Conservation (phyloP, 371 early-diverging fungal genomes). For the Apophysomyces variabilis region DNA sequence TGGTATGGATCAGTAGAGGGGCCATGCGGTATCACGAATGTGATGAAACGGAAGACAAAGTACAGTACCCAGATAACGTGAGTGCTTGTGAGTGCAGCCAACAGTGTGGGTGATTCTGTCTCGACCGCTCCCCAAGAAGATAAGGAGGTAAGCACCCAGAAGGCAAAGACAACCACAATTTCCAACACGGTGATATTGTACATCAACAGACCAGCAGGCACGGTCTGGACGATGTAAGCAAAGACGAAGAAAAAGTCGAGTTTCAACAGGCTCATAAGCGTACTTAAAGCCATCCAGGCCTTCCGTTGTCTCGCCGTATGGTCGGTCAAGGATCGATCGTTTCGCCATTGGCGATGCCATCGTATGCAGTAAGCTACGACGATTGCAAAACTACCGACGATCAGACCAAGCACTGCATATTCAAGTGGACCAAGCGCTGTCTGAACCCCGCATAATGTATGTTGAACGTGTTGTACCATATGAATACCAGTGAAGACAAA, state of each 20-base stretch:
- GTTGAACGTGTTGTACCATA: slow-evolving; percentile 3
- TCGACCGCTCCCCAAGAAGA: slow-evolving; percentile 12
- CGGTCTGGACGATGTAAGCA: slow-evolving; percentile 24
- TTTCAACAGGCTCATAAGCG: slow-evolving; percentile 23
- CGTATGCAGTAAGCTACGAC: slow-evolving; percentile 9
- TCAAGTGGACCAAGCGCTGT: neutral
- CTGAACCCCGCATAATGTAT: slow-evolving; percentile 1
- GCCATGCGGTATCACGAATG: slow-evolving; percentile 20
- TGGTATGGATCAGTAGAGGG: slow-evolving; percentile 23
- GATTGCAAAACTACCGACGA: neutral
- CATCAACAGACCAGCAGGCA: slow-evolving; percentile 16
- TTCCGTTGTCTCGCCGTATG: neutral
- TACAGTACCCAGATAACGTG: slow-evolving; percentile 22
- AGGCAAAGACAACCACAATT: slow-evolving; percentile 11
- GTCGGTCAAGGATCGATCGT: no score
- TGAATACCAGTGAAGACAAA: slow-evolving; percentile 13
- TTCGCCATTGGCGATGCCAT: neutral
- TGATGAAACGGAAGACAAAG: slow-evolving; percentile 27
- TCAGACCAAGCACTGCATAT: slow-evolving; percentile 11
- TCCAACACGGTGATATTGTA: slow-evolving; percentile 22
- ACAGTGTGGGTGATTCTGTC: slow-evolving; percentile 12
- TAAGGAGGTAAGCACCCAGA: slow-evolving; percentile 17
- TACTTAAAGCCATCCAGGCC: slow-evolving; percentile 16
- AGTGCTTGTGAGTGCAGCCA: neutral
- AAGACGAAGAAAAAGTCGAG: slow-evolving; percentile 30